phyloP scores from a whole-genome alignment of 2,329 filamentous ascomycete genomes.

The Aspergillus ustus region DNA sequence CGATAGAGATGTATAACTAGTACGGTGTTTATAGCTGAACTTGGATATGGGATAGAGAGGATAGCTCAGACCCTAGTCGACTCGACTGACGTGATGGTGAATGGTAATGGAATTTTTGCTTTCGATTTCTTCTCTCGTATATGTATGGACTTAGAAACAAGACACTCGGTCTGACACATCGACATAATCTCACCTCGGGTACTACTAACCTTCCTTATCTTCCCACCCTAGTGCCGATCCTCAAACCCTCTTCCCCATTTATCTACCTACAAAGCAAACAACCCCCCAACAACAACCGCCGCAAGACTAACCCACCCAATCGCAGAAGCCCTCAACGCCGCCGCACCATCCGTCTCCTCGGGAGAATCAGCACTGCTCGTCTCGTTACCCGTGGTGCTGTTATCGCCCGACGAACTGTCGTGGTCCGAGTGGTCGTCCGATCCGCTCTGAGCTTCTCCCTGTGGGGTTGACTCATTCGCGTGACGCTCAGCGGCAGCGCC shows the following conservation, averaged over 20 bases:
- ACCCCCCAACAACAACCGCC: background rate
- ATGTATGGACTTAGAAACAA: background rate
- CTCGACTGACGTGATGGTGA: background rate
- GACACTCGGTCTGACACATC: no score
- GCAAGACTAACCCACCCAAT: background rate
- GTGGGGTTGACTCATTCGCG: constrained; percentile 50
- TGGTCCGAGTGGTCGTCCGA: constrained; percentile 16
- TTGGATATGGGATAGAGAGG: background rate
- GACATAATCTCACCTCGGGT: no score
- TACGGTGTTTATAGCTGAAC: background rate
- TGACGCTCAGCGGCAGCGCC: constrained; percentile 43
- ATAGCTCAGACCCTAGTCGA: background rate
- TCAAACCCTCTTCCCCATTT: no score
- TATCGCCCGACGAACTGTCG: constrained; percentile 1
- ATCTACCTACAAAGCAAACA: background rate
- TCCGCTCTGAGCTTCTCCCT: constrained; percentile 37
- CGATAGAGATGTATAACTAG: background rate
- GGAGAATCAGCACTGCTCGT: background rate
- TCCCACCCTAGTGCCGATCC: no score
- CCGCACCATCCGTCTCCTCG: background rate
- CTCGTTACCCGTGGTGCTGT: constrained; percentile 11
- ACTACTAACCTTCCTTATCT: no score
- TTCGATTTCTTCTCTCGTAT: background rate
- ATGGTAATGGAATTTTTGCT: background rate
- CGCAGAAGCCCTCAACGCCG: background rate